Conservation (phyloP, 345 rosid genomes). For the Rhodamnia rubescens region DNA sequence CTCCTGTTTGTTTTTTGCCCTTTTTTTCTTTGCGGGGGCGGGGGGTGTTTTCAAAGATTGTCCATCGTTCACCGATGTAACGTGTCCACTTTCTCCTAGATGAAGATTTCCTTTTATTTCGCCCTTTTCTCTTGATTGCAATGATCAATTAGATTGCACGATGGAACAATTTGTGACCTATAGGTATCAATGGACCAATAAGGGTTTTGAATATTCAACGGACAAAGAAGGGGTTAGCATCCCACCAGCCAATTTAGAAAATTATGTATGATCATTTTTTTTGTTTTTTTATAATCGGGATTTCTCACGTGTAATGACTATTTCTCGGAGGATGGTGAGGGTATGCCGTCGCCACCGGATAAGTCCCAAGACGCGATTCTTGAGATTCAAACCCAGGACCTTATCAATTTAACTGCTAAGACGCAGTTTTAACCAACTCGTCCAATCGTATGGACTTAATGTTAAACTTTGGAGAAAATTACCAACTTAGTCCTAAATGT, state of each 20-base stretch:
- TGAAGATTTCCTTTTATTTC: background rate
- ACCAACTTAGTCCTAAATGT: background rate
- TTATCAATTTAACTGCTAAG: no score
- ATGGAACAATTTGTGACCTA: background rate
- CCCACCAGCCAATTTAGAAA: background rate
- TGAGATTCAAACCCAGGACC: no score
- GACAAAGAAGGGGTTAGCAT: background rate
- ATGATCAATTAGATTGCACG: background rate
- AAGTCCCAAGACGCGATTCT: no score
- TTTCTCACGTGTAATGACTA: no score
- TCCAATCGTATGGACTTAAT: background rate
- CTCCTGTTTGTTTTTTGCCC: background rate
- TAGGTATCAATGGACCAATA: background rate
- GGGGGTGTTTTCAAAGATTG: background rate
- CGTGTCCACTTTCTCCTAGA: background rate
- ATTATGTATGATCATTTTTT: background rate
- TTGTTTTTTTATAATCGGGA: no score
- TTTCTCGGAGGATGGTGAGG: no score
- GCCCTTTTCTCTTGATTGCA: background rate
- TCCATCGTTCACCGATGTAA: background rate
- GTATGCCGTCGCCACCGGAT: no score
- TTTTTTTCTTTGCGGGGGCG: background rate
- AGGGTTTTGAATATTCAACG: background rate
- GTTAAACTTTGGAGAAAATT: background rate
- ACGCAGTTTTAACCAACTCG: no score